Conservation (phyloP, 306 rosid genomes). For the Hippophae rhamnoides region DNA sequence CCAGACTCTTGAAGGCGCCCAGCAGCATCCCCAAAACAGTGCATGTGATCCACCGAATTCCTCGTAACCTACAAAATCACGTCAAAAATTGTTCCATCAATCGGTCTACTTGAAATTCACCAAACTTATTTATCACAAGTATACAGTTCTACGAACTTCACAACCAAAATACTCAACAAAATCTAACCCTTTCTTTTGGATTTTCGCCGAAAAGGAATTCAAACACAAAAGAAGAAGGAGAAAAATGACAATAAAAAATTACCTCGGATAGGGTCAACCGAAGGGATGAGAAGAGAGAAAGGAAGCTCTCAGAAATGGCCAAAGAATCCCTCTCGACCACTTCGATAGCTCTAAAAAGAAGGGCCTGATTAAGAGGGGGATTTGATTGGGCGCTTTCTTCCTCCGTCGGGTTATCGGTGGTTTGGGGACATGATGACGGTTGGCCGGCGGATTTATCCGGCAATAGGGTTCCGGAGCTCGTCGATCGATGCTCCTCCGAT, state of each 20-base stretch:
- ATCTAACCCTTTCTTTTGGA: constrained; percentile 3
- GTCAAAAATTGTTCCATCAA: neutral
- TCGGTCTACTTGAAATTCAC: neutral
- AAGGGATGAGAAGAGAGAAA: constrained; percentile 70
- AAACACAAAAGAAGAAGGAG: neutral
- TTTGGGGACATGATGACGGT: constrained; percentile 8
- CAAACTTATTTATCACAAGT: neutral
- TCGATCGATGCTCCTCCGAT: constrained; percentile 2
- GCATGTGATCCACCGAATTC: constrained; percentile 70
- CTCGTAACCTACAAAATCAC: constrained; percentile 40
- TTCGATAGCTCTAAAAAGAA: constrained; percentile 52
- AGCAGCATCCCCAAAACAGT: constrained; percentile 69
- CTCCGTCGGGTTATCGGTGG: constrained; percentile 1
- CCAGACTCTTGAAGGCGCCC: constrained; percentile 94
- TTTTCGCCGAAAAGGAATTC: constrained; percentile 3
- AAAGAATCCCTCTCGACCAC: constrained; percentile 69
- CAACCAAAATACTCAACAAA: neutral
- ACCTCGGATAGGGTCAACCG: constrained; percentile 68
- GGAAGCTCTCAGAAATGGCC: constrained; percentile 69
- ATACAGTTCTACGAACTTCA: neutral
- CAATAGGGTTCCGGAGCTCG: constrained; percentile 27
- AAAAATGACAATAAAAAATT: neutral
- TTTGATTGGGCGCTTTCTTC: constrained; percentile 20
- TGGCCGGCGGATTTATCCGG: constrained; percentile 15
- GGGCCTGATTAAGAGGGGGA: constrained; percentile 25